phyloP scores from a whole-genome alignment of 345 rosid genomes.

The Populus deltoides region DNA sequence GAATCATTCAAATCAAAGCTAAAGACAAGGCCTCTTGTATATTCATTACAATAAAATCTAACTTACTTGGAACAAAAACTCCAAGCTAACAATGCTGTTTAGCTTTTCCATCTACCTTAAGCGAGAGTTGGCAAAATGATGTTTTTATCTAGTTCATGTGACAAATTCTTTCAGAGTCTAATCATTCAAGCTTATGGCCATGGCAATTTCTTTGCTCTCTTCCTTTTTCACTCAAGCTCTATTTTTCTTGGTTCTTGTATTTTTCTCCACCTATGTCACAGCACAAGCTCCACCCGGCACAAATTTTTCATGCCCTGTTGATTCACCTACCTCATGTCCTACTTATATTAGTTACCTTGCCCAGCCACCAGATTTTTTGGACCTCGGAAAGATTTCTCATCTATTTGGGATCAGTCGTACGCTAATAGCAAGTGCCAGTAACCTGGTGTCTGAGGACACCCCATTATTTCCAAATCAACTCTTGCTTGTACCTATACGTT shows the following conservation, averaged over 20 bases:
- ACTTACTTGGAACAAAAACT: conserved; percentile 19
- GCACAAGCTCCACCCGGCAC: conserved; percentile 37
- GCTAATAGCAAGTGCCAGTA: conserved; percentile 43
- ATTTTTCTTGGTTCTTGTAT: conserved; percentile 21
- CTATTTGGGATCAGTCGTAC: conserved; percentile 39
- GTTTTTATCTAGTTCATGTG: conserved; percentile 10
- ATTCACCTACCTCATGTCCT: conserved; percentile 25
- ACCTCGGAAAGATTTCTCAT: conserved; percentile 47
- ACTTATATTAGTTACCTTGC: conserved; percentile 42
- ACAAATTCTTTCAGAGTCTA: not conserved
- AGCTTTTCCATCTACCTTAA: conserved; percentile 24
- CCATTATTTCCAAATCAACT: conserved; percentile 45
- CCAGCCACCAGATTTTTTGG: conserved; percentile 37
- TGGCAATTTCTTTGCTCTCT: conserved; percentile 31
- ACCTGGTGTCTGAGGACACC: conserved; percentile 42
- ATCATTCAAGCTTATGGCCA: conserved; percentile 18
- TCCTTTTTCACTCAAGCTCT: conserved; percentile 13
- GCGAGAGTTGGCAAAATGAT: not conserved
- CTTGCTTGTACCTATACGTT: conserved; percentile 49
- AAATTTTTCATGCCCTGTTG: conserved; percentile 36
- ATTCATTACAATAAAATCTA: conserved; percentile 14
- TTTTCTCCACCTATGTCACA: conserved; percentile 10
- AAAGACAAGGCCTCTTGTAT: conserved; percentile 18
- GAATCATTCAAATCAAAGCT: conserved; percentile 28
- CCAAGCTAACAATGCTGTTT: conserved; percentile 7